Evolutionary conservation across 495 filamentous ascomycete species (phyloP).

Genomic region (Filosporella fistucella): DNA sequence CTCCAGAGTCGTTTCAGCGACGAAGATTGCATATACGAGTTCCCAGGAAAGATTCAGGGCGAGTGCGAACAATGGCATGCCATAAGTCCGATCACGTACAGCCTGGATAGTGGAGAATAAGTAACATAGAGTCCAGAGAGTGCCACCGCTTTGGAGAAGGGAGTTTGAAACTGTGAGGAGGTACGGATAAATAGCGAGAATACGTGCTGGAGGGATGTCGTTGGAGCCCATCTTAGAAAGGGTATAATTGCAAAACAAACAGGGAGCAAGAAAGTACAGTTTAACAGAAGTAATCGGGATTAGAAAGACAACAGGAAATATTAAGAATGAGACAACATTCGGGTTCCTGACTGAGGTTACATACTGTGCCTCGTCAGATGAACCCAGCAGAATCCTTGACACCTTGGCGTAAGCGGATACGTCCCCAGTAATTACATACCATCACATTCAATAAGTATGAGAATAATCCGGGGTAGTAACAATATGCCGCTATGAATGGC

Average conservation of each 20-base stretch:
- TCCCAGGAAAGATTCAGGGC: conserved; percentile 42
- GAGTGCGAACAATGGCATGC: conserved; percentile 40
- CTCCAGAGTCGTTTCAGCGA: conserved; percentile 34
- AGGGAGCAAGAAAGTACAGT: no score
- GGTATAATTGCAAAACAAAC: background rate
- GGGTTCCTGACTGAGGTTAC: no score
- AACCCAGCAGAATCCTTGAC: no score
- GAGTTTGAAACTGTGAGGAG: conserved; percentile 29
- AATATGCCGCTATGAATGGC: no score
- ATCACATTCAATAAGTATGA: no score
- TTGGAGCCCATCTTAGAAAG: conserved; percentile 32
- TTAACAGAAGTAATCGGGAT: no score
- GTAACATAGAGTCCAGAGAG: conserved; percentile 37
- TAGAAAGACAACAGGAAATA: no score
- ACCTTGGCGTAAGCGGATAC: no score
- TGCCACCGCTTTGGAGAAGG: conserved; percentile 33
- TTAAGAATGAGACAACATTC: no score
- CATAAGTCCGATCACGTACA: conserved; percentile 33
- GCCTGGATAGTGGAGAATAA: conserved; percentile 35
- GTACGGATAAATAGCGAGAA: conserved; percentile 30
- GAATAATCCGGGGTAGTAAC: no score
- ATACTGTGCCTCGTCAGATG: no score
- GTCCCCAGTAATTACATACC: no score
- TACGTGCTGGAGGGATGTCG: conserved; percentile 32
- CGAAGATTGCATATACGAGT: conserved; percentile 33